A percentile compares a stretch with the other conserved stretches of the same genome.
Conservation (phyloP, 75 land plant genomes). For the Pinus taeda region DNA sequence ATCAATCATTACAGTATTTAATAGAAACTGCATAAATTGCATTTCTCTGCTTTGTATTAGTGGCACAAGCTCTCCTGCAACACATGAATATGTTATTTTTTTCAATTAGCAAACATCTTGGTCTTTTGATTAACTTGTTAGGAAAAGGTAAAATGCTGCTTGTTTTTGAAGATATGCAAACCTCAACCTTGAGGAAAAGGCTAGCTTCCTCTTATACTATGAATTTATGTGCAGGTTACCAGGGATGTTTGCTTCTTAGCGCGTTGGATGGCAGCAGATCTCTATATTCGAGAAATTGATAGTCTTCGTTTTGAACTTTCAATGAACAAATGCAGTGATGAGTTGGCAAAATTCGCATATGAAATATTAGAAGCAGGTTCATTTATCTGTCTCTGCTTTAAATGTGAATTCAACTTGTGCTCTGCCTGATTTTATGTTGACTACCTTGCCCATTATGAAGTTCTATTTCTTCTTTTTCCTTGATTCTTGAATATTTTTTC, state of each 20-base stretch:
- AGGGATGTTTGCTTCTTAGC: constrained; percentile 86
- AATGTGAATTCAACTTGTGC: background rate
- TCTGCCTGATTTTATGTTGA: background rate
- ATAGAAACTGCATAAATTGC: background rate
- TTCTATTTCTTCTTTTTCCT: background rate
- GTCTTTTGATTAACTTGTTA: background rate
- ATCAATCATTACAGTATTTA: background rate
- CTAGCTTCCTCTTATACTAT: background rate
- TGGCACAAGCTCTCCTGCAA: background rate
- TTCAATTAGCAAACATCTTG: background rate
- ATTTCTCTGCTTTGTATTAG: background rate
- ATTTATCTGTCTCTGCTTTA: background rate
- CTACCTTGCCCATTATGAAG: background rate
- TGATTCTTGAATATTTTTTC: background rate
- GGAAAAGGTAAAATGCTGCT: background rate
- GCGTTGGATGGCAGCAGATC: constrained; percentile 91
- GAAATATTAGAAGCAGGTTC: constrained; percentile 74
- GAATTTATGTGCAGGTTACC: constrained; percentile 62
- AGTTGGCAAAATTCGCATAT: constrained; percentile 61
- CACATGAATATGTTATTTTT: too few relatives aligned
- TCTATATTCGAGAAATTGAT: constrained; percentile 89
- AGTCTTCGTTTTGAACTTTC: constrained; percentile 88
- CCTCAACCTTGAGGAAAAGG: background rate
- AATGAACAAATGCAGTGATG: constrained; percentile 77
- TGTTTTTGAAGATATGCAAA: background rate